phyloP scores from a whole-genome alignment of 2,329 filamentous ascomycete species.

The Diplodia mutila region DNA sequence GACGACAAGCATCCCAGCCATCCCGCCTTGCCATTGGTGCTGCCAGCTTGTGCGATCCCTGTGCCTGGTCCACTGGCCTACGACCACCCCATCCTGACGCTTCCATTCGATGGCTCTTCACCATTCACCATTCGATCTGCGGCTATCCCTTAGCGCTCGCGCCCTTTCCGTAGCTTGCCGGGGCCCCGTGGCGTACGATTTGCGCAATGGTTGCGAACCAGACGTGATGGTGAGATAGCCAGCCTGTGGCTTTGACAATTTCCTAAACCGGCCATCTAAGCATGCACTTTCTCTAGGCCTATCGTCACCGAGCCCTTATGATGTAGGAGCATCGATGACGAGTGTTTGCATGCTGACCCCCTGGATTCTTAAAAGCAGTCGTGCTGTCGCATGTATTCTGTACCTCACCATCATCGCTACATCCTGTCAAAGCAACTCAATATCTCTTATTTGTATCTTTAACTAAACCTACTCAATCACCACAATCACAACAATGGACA shows the following conservation, averaged over 20 bases:
- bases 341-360: neutral
- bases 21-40: neutral
- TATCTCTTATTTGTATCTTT: neutral
- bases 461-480: constrained; percentile 1
- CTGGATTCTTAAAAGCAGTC: neutral
- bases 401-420: neutral
- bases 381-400: neutral
- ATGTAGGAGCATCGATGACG: constrained; percentile 5
- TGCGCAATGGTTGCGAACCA: neutral
- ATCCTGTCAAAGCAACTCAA: neutral
- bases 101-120: neutral
- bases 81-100: neutral
- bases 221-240: neutral
- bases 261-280: neutral
- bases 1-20: neutral
- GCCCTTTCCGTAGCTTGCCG: neutral
- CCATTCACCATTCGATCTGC: neutral
- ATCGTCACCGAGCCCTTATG: constrained; percentile 4
- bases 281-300: neutral
- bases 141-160: neutral
- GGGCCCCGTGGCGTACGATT: neutral
- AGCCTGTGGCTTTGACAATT: neutral
- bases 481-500: constrained; percentile 57
- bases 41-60: neutral
- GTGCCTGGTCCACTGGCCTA: neutral